Conservation (phyloP, 495 filamentous ascomycete genomes). For the Stereocaulon alpinum region DNA sequence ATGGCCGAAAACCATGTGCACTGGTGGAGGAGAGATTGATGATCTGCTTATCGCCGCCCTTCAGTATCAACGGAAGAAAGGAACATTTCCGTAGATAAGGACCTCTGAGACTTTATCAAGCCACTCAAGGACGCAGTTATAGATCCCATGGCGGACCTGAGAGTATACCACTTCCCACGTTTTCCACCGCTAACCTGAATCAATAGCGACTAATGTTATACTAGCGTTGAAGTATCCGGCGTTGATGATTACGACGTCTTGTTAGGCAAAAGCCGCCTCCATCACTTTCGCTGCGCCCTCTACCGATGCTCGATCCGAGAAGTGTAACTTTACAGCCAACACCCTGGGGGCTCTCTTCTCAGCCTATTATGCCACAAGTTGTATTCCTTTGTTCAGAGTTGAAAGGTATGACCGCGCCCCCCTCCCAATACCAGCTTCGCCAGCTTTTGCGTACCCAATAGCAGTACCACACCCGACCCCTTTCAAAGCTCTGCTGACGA, state of each 20-base stretch:
- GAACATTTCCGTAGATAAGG: conserved; percentile 33
- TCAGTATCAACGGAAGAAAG: conserved; percentile 36
- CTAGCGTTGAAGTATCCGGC: conserved; percentile 35
- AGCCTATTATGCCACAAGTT: conserved; percentile 29
- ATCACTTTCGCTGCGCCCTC: not conserved
- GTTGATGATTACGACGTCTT: conserved; percentile 49
- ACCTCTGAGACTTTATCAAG: conserved; percentile 37
- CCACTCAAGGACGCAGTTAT: no score
- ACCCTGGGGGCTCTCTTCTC: conserved; percentile 28
- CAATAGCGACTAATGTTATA: conserved; percentile 30
- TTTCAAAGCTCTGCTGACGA: conserved; percentile 16
- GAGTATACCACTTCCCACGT: not conserved
- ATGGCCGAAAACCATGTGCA: conserved; percentile 26
- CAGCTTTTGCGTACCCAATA: conserved; percentile 34
- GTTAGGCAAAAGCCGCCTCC: not conserved
- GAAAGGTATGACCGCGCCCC: conserved; percentile 35
- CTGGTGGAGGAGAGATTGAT: conserved; percentile 38
- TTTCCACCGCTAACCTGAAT: conserved; percentile 38
- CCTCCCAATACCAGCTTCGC: conserved; percentile 33
- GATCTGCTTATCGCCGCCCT: conserved; percentile 38
- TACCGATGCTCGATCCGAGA: conserved; percentile 23
- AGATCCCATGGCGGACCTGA: not conserved
- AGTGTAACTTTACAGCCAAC: conserved; percentile 32
- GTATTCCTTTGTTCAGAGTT: conserved; percentile 27
- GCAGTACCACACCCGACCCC: conserved; percentile 40